phyloP scores from a whole-genome alignment of 495 filamentous ascomycete species.

The Annulohypoxylon bovei region DNA sequence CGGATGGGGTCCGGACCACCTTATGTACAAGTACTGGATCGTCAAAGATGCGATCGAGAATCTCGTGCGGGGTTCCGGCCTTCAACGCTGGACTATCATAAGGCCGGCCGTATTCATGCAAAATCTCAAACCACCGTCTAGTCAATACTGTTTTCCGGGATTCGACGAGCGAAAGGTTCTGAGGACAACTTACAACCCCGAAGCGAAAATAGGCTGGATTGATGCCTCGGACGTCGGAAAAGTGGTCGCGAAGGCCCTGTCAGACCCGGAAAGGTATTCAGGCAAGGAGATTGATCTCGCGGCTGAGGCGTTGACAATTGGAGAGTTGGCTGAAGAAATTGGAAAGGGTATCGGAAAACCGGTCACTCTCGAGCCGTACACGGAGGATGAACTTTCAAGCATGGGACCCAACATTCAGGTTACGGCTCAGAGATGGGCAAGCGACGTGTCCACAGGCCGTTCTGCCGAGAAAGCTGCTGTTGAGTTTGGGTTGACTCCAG shows the following conservation, averaged over 20 bases:
- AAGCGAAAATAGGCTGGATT: neutral
- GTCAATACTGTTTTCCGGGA: slow-evolving; percentile 2
- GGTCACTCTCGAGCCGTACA: neutral
- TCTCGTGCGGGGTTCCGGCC: neutral
- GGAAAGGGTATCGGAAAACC: neutral
- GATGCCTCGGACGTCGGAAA: neutral
- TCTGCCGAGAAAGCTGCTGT: neutral
- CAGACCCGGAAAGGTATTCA: neutral
- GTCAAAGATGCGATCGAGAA: slow-evolving; percentile 2
- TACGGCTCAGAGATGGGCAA: neutral
- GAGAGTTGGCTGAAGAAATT: neutral
- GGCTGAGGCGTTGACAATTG: neutral
- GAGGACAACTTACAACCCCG: neutral
- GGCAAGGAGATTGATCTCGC: neutral
- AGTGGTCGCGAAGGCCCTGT: neutral
- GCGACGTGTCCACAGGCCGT: neutral
- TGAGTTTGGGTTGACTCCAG: neutral
- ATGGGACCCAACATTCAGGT: neutral
- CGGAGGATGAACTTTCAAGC: neutral
- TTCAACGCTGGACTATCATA: neutral
- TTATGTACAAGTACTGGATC: slow-evolving; percentile 1
- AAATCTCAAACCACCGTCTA: neutral
- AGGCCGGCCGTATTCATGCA: neutral
- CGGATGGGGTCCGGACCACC: neutral
- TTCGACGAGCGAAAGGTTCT: neutral